phyloP scores from a whole-genome alignment of 208 protist genomes.

The Trypanosoma melophagium region DNA sequence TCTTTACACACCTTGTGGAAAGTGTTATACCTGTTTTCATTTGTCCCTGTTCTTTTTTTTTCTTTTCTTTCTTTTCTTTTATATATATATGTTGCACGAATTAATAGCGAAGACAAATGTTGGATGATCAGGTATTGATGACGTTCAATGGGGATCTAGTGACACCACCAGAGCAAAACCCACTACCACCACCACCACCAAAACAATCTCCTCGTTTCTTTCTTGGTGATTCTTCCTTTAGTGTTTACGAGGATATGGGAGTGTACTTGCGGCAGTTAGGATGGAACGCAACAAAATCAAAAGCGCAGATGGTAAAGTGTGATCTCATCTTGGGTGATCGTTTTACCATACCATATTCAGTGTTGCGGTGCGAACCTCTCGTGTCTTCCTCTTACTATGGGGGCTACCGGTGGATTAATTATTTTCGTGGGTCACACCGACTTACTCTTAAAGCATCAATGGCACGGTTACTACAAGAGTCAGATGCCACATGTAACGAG shows the following conservation, averaged over 20 bases:
- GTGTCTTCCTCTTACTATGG: conserved; percentile 48
- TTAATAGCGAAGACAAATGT: not conserved
- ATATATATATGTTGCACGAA: not conserved
- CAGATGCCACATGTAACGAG: conserved; percentile 37
- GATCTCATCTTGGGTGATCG: conserved; percentile 82
- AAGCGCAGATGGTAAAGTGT: conserved; percentile 20
- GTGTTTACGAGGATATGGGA: conserved; percentile 86
- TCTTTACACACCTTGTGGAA: no score
- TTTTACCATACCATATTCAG: conserved; percentile 74
- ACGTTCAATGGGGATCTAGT: not conserved
- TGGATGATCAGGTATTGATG: not conserved
- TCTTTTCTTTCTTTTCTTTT: not conserved
- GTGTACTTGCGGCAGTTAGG: conserved; percentile 52
- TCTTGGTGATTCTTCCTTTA: conserved; percentile 66
- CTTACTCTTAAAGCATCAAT: conserved; percentile 86
- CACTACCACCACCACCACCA: not conserved
- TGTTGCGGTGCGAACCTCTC: conserved; percentile 63
- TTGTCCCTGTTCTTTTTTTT: not conserved
- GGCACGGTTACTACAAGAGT: conserved; percentile 50
- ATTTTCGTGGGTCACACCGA: conserved; percentile 79
- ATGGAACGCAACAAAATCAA: conserved; percentile 44
- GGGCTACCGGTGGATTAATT: conserved; percentile 84
- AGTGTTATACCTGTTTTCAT: not conserved
- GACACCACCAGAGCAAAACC: not conserved
- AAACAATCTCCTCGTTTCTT: conserved; percentile 31